These are phyloP conservation scores for Diaporthe humulicola DNA, from an alignment of 2,329 filamentous ascomycete species.

Conservation along the genomic window DNA sequence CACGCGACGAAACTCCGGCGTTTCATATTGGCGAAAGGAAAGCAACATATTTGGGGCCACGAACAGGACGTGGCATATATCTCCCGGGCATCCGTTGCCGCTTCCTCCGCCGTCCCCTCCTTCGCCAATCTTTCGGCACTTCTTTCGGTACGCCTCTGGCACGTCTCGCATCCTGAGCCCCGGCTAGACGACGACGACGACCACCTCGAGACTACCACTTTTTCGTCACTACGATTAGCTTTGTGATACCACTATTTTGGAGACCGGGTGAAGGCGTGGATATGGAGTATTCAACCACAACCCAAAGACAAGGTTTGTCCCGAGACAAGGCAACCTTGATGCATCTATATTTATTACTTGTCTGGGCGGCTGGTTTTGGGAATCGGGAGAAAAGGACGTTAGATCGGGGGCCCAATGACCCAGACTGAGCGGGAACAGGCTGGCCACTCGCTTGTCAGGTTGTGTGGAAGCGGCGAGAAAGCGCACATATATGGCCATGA, in stretches of 20 bases:
- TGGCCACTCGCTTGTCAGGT: slow-evolving; percentile 35
- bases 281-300: slow-evolving; percentile 27
- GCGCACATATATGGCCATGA: slow-evolving; percentile 1
- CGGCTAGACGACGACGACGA: slow-evolving; percentile 30
- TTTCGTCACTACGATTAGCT: slow-evolving; percentile 41
- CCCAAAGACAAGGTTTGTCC: slow-evolving; percentile 23
- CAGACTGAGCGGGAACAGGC: slow-evolving; percentile 35
- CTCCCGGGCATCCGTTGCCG: slow-evolving; percentile 44
- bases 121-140: slow-evolving; percentile 47
- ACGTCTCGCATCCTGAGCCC: slow-evolving; percentile 21
- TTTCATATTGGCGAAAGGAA: slow-evolving; percentile 36
- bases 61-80: slow-evolving; percentile 45
- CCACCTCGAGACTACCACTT: slow-evolving; percentile 33
- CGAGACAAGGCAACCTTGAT: slow-evolving; percentile 33
- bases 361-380: slow-evolving; percentile 28
- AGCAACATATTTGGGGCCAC: slow-evolving; percentile 40
- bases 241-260: slow-evolving; percentile 41
- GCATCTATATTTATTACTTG: slow-evolving; percentile 36
- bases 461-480: slow-evolving; percentile 17
- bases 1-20: slow-evolving; percentile 39
- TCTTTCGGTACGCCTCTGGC: slow-evolving; percentile 33
- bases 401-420: slow-evolving; percentile 23
- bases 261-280: slow-evolving; percentile 17
- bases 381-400: slow-evolving; percentile 13
- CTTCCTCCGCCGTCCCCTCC: slow-evolving; percentile 57